Evolutionary conservation across 805 yeast species (phyloP), one percentile per base, ranked within the genome.

Genomic region (Saccharomycopsis sp.): DNA sequence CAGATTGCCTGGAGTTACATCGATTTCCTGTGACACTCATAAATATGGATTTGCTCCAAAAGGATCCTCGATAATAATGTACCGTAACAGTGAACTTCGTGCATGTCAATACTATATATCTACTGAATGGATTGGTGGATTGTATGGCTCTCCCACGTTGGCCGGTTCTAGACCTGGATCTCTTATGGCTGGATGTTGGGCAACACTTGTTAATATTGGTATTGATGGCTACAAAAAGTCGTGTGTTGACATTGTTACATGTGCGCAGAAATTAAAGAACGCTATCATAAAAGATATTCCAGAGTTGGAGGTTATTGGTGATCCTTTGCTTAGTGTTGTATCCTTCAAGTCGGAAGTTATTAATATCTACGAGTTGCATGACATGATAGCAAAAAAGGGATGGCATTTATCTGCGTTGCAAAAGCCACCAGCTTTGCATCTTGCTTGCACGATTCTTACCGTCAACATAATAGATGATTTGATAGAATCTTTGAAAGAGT

Each of bases 161-260:
- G 97, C 98, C 0, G 99, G 99, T 1, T 89, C 97, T 9, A 81
- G 98, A 63, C 98, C 98, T 0, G 99, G 99, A 53, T 97, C 98
- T 0, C 75, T 93, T 41, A 87, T 91, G 78, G 98, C 87, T n/a
- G 98, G 97, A 0, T 92, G 98, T 70, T 94, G 98, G 97, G 96
- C 97, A 0, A 91, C 97, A 0, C 73, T 93, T 79, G 73, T 93
- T 52, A 78, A 79, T 62, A 77, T 92, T 58, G 99, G 99, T 47
- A 83, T 82, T 58, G 81, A 82, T n/a, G 98, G 98, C 0, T 93
- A 93, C 70, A 76, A 71, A 3, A 69, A 84, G 61, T 78, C 85
- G 1, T 85, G 96, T 63, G 72, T 70, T 57, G 83, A 81, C 12
- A 92, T 93, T 54, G 83, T 91, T 3, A 64, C 71, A 5, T 82